These are phyloP conservation scores for Luffa acutangula DNA, from an alignment of 306 rosid genomes.

Conservation along the genomic window DNA sequence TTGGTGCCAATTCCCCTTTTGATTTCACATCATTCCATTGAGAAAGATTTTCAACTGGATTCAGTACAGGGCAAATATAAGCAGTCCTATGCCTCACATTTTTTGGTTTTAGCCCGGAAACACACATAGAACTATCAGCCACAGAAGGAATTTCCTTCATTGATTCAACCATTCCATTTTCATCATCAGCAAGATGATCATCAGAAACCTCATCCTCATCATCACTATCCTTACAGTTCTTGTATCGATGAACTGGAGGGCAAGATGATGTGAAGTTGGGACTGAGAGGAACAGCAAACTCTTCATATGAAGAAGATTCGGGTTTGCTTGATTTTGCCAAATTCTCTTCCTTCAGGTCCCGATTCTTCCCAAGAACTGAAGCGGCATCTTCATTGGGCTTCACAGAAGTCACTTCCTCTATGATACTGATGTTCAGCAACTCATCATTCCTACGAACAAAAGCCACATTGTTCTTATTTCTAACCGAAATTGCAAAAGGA, in stretches of 20 bases:
- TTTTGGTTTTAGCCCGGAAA: not conserved
- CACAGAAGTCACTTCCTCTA: slow-evolving; percentile 70
- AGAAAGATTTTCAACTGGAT: slow-evolving; percentile 65
- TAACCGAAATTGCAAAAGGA: not conserved
- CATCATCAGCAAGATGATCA: slow-evolving; percentile 15
- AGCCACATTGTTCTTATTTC: not conserved
- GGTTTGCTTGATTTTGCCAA: slow-evolving; percentile 22
- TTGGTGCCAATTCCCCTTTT: slow-evolving; percentile 24
- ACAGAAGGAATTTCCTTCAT: not conserved
- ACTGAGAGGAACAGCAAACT: slow-evolving; percentile 34
- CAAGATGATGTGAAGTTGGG: slow-evolving; percentile 33
- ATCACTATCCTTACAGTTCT: slow-evolving; percentile 65
- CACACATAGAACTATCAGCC: not conserved
- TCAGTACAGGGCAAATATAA: slow-evolving; percentile 60
- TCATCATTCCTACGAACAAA: slow-evolving; percentile 29
- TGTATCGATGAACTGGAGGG: slow-evolving; percentile 62
- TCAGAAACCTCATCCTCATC: slow-evolving; percentile 48
- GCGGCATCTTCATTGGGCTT: slow-evolving; percentile 35
- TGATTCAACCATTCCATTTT: slow-evolving; percentile 11
- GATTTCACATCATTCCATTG: slow-evolving; percentile 69
- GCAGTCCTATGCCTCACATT: slow-evolving; percentile 48
- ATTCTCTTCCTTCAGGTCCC: slow-evolving; percentile 16
- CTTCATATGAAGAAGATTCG: slow-evolving; percentile 51
- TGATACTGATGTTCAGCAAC: slow-evolving; percentile 20
- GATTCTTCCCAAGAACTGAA: slow-evolving; percentile 20